These are phyloP conservation scores for Ganoderma boninense DNA, from an alignment of 1,284 basidiomycete genomes.

Conservation along the genomic window DNA sequence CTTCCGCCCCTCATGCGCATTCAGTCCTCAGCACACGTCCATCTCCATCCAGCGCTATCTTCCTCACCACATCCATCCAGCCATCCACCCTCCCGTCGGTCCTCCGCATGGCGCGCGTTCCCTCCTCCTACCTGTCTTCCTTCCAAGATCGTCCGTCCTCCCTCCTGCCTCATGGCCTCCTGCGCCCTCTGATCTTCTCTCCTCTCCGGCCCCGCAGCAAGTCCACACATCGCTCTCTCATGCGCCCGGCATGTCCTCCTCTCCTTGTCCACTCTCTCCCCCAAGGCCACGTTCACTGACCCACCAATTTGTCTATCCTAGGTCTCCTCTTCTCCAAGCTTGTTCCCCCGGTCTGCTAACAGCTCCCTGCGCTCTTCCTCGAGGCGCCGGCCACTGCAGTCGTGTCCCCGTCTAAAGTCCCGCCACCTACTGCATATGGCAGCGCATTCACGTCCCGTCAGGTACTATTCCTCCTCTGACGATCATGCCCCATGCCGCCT, in stretches of 20 bases:
- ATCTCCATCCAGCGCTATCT: conserved; percentile 11
- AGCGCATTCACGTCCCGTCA: conserved; percentile 22
- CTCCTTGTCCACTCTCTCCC: neutral
- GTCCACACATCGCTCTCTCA: conserved; percentile 13
- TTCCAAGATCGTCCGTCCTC: conserved; percentile 13
- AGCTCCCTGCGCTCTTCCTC: conserved; percentile 7
- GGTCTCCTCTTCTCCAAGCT: conserved; percentile 12
- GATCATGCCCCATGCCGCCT: conserved; percentile 19
- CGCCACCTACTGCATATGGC: conserved; percentile 24
- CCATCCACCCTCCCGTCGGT: conserved; percentile 21
- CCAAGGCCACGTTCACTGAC: conserved; percentile 8
- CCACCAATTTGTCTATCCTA: conserved; percentile 15
- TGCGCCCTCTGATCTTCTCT: conserved; percentile 8
- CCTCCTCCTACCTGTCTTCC: conserved; percentile 9
- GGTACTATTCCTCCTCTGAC: conserved; percentile 24
- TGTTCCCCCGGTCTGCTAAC: conserved; percentile 14
- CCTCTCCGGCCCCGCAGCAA: conserved; percentile 25
- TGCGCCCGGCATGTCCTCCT: conserved; percentile 16
- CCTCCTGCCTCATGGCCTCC: conserved; percentile 22
- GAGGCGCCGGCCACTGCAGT: conserved; percentile 8
- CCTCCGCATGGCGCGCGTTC: conserved; percentile 23
- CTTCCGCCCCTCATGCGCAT: conserved; percentile 12
- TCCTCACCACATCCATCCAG: neutral
- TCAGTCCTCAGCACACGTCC: conserved; percentile 15
- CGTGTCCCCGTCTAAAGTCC: conserved; percentile 25